These are phyloP conservation scores for Fusarium papillatum DNA, from an alignment of 2,329 filamentous ascomycete genomes.

Conservation along the genomic window DNA sequence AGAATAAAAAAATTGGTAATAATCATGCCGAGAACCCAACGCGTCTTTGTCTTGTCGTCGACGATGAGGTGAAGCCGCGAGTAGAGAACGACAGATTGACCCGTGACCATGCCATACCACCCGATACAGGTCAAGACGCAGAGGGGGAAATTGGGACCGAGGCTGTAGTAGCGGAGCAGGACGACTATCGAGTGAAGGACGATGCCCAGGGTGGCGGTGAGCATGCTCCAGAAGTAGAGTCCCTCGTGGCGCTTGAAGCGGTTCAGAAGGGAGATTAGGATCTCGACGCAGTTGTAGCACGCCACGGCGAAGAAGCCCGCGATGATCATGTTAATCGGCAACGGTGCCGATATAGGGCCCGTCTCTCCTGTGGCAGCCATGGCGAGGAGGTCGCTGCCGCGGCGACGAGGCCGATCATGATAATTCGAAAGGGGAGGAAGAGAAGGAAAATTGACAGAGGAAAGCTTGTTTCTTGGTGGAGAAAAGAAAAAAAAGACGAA, in stretches of 20 bases:
- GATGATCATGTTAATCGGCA: slow-evolving; percentile 34
- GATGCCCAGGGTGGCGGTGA: slow-evolving; percentile 26
- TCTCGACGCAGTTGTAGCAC: slow-evolving; percentile 35
- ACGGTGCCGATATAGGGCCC: slow-evolving; percentile 24
- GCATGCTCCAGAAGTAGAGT: slow-evolving; percentile 37
- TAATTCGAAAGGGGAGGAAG: background rate
- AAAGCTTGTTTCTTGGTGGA: background rate
- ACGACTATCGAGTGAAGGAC: slow-evolving; percentile 30
- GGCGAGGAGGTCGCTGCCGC: slow-evolving; percentile 18
- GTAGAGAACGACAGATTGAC: slow-evolving; percentile 35
- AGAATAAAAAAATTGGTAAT: slow-evolving; percentile 34
- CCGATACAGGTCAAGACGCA: slow-evolving; percentile 34
- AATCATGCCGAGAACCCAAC: slow-evolving; percentile 35
- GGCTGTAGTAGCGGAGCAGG: slow-evolving; percentile 32
- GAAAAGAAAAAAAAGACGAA: background rate
- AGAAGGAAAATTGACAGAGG: background rate
- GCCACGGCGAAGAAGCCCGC: slow-evolving; percentile 36
- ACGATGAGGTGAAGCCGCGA: slow-evolving; percentile 33
- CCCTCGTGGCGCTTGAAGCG: slow-evolving; percentile 35
- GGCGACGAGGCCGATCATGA: slow-evolving; percentile 11
- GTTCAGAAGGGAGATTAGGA: slow-evolving; percentile 28
- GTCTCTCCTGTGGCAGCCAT: slow-evolving; percentile 31
- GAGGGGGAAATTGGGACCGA: slow-evolving; percentile 32
- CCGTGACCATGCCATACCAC: slow-evolving; percentile 39
- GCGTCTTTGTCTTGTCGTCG: slow-evolving; percentile 29